A percentile compares a stretch with the other conserved stretches of the same genome.
Conservation (phyloP, 1,284 basidiomycete species). For the Ustilago trichophora region DNA sequence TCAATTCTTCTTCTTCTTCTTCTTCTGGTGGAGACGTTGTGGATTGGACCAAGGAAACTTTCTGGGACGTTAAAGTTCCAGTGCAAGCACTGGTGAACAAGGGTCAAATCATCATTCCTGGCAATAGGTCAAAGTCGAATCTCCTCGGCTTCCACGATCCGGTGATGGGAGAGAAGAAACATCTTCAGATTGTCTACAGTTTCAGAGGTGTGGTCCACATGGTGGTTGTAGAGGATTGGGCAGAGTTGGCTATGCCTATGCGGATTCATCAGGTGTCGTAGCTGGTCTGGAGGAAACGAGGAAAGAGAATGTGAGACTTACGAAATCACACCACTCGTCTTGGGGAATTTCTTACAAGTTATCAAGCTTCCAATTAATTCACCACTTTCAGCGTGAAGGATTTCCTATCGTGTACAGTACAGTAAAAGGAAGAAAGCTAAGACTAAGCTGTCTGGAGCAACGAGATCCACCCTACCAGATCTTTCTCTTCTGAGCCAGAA, state of each 20-base stretch:
- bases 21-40: neutral
- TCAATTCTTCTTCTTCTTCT: neutral
- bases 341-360: too few species aligned
- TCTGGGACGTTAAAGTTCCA: constrained; percentile 80
- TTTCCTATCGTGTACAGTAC: too few species aligned
- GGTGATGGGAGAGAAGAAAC: constrained; percentile 75
- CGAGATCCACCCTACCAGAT: too few species aligned
- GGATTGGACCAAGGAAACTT: constrained; percentile 64
- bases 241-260: constrained; percentile 78
- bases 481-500: too few species aligned
- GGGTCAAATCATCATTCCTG: constrained; percentile 81
- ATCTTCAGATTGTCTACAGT: constrained; percentile 76
- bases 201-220: constrained; percentile 81
- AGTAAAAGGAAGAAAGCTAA: too few species aligned
- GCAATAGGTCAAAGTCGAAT: constrained; percentile 74
- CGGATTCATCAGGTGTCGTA: constrained; percentile 37
- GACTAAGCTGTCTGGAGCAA: too few species aligned
- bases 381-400: too few species aligned
- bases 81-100: constrained; percentile 82
- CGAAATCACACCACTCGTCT: too few species aligned
- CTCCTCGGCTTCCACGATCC: constrained; percentile 81
- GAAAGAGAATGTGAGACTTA: too few species aligned
- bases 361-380: too few species aligned
- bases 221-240: constrained; percentile 77
- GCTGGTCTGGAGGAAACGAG: too few species aligned